phyloP scores from a whole-genome alignment of 2,329 filamentous ascomycete genomes.

The Colletotrichum costaricense region DNA sequence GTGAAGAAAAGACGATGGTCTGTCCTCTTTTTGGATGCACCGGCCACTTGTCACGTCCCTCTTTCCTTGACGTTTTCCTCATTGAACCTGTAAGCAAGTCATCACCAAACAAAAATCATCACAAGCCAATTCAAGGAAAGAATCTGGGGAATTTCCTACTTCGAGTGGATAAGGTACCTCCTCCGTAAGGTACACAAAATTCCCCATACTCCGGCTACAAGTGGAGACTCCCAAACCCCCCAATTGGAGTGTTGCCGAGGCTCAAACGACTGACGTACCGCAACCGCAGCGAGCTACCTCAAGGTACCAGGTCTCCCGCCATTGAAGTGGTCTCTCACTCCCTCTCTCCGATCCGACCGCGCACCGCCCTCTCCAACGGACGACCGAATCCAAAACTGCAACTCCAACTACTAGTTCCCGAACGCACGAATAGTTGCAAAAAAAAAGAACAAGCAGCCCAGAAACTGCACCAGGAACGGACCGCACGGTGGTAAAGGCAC shows the following conservation, averaged over 20 bases:
- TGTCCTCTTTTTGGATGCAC: slow-evolving; percentile 6
- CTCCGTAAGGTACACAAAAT: not conserved
- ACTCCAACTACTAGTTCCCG: not conserved
- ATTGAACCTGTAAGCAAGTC: too few relatives aligned
- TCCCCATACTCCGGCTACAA: slow-evolving; percentile 9
- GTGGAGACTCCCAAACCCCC: not conserved
- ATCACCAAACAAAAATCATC: not conserved
- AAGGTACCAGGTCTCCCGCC: too few relatives aligned
- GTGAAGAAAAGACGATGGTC: not conserved
- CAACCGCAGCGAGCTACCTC: not conserved
- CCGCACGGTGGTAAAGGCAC: slow-evolving; percentile 10
- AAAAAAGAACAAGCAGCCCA: not conserved
- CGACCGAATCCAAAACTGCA: not conserved
- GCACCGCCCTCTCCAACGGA: slow-evolving; percentile 20
- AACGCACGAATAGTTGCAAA: not conserved
- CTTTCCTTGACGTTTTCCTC: too few relatives aligned
- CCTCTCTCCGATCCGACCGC: not conserved
- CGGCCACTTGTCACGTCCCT: not conserved
- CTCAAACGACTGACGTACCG: slow-evolving; percentile 31
- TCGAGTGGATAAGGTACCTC: not conserved
- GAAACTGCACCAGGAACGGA: slow-evolving; percentile 31
- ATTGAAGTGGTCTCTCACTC: not conserved
- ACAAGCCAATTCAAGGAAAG: not conserved
- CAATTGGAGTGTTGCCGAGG: slow-evolving; percentile 21
- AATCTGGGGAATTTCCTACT: not conserved